Percentiles rank a stretch among this genome's conserved stretches.
These are phyloP conservation scores for Lactarius indigo DNA, from an alignment of 768 basidiomycete species.

Conservation along the genomic window DNA sequence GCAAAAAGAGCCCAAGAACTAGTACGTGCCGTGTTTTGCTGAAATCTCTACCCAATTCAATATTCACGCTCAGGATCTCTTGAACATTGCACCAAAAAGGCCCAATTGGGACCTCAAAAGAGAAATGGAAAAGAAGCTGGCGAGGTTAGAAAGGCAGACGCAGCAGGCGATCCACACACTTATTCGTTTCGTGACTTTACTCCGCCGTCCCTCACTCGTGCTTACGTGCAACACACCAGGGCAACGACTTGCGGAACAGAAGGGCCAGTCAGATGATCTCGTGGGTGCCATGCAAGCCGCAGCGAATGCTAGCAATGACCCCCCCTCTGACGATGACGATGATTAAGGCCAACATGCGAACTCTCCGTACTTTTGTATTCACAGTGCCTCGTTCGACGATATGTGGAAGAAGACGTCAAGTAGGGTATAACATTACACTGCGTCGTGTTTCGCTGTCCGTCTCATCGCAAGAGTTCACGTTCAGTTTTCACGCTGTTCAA, in stretches of 20 bases:
- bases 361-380: constrained; percentile 7
- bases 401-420: constrained; percentile 15
- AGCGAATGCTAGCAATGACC: constrained; percentile 49
- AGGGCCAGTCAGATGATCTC: constrained; percentile 74
- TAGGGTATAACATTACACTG: constrained; percentile 22
- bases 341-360: constrained; percentile 36
- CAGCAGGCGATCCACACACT: constrained; percentile 90
- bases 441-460: constrained; percentile 8
- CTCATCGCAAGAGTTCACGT: constrained; percentile 7
- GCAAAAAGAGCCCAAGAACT: constrained; percentile 81
- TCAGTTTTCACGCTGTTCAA: neutral
- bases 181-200: constrained; percentile 59
- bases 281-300: constrained; percentile 82
- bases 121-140: constrained; percentile 86
- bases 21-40: constrained; percentile 43
- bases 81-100: constrained; percentile 96
- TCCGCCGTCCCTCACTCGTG: neutral
- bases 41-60: constrained; percentile 1
- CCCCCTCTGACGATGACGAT: constrained; percentile 52
- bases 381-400: neutral
- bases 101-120: constrained; percentile 96
- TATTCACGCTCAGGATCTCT: constrained; percentile 63
- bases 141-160: constrained; percentile 86
- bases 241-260: constrained; percentile 74
- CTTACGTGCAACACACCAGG: constrained; percentile 40